Base-by-base conservation (phyloP, 805 yeast genomes). In the Suhomyces prunicola region DNA sequence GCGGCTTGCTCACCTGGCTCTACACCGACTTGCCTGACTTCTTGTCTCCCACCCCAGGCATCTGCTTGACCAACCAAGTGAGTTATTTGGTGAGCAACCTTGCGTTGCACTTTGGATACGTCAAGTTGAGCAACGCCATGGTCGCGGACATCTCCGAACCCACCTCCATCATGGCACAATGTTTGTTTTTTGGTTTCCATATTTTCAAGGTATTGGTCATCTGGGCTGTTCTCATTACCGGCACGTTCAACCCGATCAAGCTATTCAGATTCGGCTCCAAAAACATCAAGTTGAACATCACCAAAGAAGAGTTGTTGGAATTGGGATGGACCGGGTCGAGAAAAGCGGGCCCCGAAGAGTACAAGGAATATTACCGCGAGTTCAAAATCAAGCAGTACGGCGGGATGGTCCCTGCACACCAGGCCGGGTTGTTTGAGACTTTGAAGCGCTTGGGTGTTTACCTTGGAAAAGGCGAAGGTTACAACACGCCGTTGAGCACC, bases 261-360 rank as follows among this genome's bases (percentile, higher is more conserved):
- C 52, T 69, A 54, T 50, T 69, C 62, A 60, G 76, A 64, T 58
- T 74, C 57, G 48, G 56, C 50, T 53, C 69, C 10, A 61, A 70
- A 6, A 64, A 60, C 12, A 60, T 77, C 46, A 60, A 62, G 50
- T 54, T 54, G 35, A 64, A 69, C n/a, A 63, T 75, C 52, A 73
- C 81, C 48, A 76, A 76, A 55, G 90, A 86, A 15, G 75, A 80
- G 54, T 78, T 92, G 60, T 59, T 84, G 33, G 69, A 71, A 4
- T 73, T 92, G 59, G 98, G 98, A 47, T 94, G 98, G 98, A 90
- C 97, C n/a, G 96, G 97, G 50, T 80, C 94, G 23, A 87, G 85
- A 69, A 85, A 85, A 60, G 87, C 87, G 12, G 79, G 86, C 19
- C 72, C 83, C 26, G 87, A 83, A 40, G 90, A 84, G 57, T 93